A percentile compares a stretch with the other conserved stretches of the same genome.
phyloP scores from a whole-genome alignment of 768 basidiomycete genomes.

The Favolaschia claudopus region DNA sequence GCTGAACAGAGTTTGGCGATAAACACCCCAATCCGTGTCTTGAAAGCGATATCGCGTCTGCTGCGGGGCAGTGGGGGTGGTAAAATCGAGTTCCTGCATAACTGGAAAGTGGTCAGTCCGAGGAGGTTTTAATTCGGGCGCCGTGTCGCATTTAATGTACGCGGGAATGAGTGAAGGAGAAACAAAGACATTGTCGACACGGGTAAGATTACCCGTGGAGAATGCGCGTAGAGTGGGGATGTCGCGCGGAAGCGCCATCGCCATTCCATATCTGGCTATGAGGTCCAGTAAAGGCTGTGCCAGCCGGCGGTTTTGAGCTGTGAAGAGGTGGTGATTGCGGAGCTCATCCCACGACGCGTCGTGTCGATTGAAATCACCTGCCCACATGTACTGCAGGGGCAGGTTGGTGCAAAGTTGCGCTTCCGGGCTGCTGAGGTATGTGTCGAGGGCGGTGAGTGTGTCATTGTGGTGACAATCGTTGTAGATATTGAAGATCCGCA shows the following conservation, averaged over 20 bases:
- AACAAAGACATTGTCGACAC: constrained; percentile 54
- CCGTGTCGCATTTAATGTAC: constrained; percentile 37
- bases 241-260: constrained; percentile 41
- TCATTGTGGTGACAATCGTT: constrained; percentile 26
- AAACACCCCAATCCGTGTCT: constrained; percentile 38
- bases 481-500: constrained; percentile 39
- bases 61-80: background rate
- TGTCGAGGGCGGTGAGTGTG: background rate
- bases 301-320: constrained; percentile 21
- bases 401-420: background rate
- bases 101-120: constrained; percentile 53
- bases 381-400: constrained; percentile 35
- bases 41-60: constrained; percentile 32
- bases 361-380: constrained; percentile 51
- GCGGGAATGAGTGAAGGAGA: constrained; percentile 22
- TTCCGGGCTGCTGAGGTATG: background rate
- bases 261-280: constrained; percentile 34
- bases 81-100: constrained; percentile 34
- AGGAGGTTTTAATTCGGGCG: constrained; percentile 6
- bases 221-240: constrained; percentile 42
- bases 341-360: constrained; percentile 49
- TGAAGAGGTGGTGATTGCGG: constrained; percentile 44
- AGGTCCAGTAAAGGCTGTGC: constrained; percentile 38
- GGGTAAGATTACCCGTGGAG: constrained; percentile 40
- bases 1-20: too few relatives aligned